These are phyloP conservation scores for Suhomyces vadensis DNA, from an alignment of 805 yeast genomes.

Conservation along the genomic window DNA sequence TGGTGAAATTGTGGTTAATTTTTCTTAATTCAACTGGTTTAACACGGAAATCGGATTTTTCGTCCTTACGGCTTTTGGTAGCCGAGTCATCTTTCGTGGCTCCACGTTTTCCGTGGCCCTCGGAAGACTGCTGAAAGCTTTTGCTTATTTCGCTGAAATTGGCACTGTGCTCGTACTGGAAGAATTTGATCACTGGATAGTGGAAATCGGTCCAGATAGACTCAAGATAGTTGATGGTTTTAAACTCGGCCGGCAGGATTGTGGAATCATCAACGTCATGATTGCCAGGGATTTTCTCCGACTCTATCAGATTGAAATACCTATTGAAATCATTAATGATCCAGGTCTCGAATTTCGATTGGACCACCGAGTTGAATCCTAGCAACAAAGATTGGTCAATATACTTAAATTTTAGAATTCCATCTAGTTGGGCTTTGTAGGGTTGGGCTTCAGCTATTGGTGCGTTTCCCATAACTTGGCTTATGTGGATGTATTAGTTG, in stretches of 20 bases:
- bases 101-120: neutral
- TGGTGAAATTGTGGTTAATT: constrained; percentile 51
- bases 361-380: constrained; percentile 51
- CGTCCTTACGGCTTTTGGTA: neutral
- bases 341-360: constrained; percentile 47
- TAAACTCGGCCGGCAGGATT: constrained; percentile 28
- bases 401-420: constrained; percentile 19
- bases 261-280: constrained; percentile 19
- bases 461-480: neutral
- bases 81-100: neutral
- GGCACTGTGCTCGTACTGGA: constrained; percentile 41
- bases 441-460: constrained; percentile 5
- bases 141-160: constrained; percentile 19
- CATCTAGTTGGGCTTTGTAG: constrained; percentile 30
- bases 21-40: constrained; percentile 58
- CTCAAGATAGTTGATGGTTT: constrained; percentile 40
- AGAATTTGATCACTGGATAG: constrained; percentile 63
- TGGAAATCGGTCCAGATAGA: constrained; percentile 61
- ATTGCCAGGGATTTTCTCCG: constrained; percentile 10
- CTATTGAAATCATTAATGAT: constrained; percentile 38
- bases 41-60: constrained; percentile 17
- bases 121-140: constrained; percentile 17
- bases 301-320: constrained; percentile 21
- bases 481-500: neutral
- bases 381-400: constrained; percentile 46